These are phyloP conservation scores for Priceomyces fermenticarens DNA, from an alignment of 805 yeast genomes.

Conservation along the genomic window DNA sequence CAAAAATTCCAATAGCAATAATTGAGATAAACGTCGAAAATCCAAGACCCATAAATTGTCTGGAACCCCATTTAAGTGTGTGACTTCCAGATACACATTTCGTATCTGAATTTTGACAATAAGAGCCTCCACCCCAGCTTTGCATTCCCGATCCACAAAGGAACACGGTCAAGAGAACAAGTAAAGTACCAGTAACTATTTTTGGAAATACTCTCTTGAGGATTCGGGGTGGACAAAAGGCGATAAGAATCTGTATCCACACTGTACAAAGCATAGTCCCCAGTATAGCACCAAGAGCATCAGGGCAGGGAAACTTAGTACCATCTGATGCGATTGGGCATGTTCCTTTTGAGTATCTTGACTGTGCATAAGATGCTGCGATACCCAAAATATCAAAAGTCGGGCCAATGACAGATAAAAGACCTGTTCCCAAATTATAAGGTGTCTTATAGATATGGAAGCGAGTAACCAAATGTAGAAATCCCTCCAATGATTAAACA, in stretches of 20 bases:
- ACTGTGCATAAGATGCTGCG: conserved; percentile 1
- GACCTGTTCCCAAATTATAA: background rate
- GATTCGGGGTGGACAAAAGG: conserved; percentile 1
- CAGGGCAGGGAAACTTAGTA: conserved; percentile 1
- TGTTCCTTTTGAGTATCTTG: background rate
- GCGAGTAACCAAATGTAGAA: conserved; percentile 1
- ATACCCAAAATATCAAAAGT: conserved; percentile 2
- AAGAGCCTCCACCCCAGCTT: conserved; percentile 4
- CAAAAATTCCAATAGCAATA: background rate
- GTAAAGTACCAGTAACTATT: conserved; percentile 4
- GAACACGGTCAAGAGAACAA: conserved; percentile 1
- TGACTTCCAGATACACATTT: background rate
- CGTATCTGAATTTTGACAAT: background rate
- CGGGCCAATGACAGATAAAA: conserved; percentile 2
- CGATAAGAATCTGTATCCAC: conserved; percentile 2
- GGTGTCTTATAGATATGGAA: conserved; percentile 3
- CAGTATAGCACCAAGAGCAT: conserved; percentile 2
- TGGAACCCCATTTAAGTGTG: conserved; percentile 1
- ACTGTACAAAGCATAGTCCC: conserved; percentile 3
- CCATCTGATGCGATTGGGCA: conserved; percentile 1
- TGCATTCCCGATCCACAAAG: conserved; percentile 4
- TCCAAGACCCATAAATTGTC: conserved; percentile 4
- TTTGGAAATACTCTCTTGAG: background rate
- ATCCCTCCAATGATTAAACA: conserved; percentile 3
- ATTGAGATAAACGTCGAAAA: conserved; percentile 4